A percentile compares a stretch with the other conserved stretches of the same genome.
These are phyloP conservation scores for Carex parvula DNA, from an alignment of 176 grass and related monocot genomes.

Conservation along the genomic window DNA sequence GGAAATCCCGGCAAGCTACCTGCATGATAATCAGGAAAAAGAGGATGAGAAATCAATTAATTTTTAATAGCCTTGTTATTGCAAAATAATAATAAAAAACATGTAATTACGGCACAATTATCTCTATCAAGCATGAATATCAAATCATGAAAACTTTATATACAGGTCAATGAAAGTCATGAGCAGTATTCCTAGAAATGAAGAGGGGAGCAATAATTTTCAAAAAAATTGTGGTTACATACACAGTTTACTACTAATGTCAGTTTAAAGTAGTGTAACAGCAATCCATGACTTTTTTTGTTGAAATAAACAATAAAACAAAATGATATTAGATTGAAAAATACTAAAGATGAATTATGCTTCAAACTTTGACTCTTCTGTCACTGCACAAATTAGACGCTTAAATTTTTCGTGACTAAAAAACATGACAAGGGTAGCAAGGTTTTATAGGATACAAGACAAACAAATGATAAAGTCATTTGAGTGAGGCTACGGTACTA, in stretches of 20 bases:
- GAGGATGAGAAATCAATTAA: background rate
- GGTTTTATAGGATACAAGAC: slow-evolving; percentile 4
- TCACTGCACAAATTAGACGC: background rate
- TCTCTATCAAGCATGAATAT: background rate
- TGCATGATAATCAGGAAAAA: slow-evolving; percentile 37
- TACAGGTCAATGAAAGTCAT: background rate
- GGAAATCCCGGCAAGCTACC: slow-evolving; percentile 94
- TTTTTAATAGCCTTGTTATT: background rate
- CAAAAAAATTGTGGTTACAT: background rate
- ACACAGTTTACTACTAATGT: background rate
- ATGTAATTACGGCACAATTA: background rate
- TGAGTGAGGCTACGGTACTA: too few species aligned
- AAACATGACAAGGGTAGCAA: background rate
- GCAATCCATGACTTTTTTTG: background rate
- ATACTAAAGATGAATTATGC: background rate
- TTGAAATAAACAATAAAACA: background rate
- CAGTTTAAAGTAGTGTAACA: background rate
- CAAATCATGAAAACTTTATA: background rate
- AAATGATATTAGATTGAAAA: background rate
- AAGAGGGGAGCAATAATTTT: background rate
- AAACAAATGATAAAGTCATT: background rate
- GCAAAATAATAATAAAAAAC: background rate
- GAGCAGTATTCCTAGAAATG: background rate
- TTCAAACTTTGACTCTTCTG: background rate
- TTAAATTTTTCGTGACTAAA: background rate